Evolutionary conservation across 2,329 filamentous ascomycete genomes (phyloP).

Genomic region (Bimuria novae-zelandiae): DNA sequence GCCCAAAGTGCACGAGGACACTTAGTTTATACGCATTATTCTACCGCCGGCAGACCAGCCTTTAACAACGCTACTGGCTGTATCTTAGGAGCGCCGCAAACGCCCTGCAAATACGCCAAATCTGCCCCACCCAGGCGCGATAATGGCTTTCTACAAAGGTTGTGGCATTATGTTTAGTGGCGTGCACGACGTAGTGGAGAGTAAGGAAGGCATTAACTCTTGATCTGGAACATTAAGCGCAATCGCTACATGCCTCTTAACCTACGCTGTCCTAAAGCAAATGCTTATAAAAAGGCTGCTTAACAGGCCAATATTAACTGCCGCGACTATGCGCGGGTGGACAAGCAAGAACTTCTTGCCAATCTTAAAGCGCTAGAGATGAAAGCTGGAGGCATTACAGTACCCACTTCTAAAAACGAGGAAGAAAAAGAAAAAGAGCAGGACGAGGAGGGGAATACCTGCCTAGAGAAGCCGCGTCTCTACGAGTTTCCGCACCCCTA

Average conservation of each 20-base stretch:
- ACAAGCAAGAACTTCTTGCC: constrained; percentile 85
- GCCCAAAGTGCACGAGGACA: constrained; percentile 91
- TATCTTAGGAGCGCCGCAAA: constrained; percentile 93
- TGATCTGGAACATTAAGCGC: constrained; percentile 92
- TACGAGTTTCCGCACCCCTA: constrained; percentile 87
- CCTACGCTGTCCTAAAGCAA: constrained; percentile 73
- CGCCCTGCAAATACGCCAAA: constrained; percentile 86
- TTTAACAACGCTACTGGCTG: constrained; percentile 67
- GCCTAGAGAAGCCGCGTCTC: constrained; percentile 60
- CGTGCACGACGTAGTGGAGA: constrained; percentile 89
- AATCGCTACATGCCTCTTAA: constrained; percentile 90
- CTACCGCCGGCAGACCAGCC: constrained; percentile 71
- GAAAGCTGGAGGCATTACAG: constrained; percentile 63
- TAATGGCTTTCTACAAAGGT: constrained; percentile 93
- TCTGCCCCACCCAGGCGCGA: constrained; percentile 82
- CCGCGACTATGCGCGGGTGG: constrained; percentile 79
- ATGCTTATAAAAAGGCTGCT: constrained; percentile 63
- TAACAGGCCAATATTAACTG: constrained; percentile 40
- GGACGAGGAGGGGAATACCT: constrained; percentile 57
- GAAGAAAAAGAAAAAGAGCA: constrained; percentile 34
- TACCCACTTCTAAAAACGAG: constrained; percentile 44
- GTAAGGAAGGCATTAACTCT: constrained; percentile 94
- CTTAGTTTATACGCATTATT: constrained; percentile 85
- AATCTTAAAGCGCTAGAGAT: constrained; percentile 86
- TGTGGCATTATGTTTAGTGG: constrained; percentile 92